phyloP scores from a whole-genome alignment of 768 basidiomycete genomes.

The Hygrocybe punicea region DNA sequence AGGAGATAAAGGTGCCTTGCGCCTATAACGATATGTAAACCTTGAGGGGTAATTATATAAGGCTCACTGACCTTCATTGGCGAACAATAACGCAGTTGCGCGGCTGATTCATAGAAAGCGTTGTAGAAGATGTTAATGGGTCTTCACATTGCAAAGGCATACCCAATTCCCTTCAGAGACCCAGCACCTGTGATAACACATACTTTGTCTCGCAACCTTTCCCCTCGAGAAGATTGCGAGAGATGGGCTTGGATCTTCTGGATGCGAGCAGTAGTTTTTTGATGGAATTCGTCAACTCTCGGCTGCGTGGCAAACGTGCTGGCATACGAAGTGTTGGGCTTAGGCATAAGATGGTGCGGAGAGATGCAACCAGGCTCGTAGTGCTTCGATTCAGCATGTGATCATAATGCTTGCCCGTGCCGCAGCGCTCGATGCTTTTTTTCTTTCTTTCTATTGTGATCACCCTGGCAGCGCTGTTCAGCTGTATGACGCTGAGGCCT shows the following conservation, averaged over 20 bases:
- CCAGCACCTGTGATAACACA: conserved; percentile 87
- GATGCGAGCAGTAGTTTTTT: conserved; percentile 62
- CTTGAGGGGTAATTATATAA: neutral
- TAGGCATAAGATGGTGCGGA: conserved; percentile 25
- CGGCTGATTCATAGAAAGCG: conserved; percentile 37
- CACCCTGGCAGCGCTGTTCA: no score
- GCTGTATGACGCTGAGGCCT: no score
- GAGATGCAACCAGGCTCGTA: no score
- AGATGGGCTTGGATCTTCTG: conserved; percentile 69
- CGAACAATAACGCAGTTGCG: conserved; percentile 67
- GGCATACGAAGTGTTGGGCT: conserved; percentile 24
- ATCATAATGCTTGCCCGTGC: no score
- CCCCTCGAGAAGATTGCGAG: conserved; percentile 46
- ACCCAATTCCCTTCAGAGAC: conserved; percentile 88
- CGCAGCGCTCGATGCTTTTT: no score
- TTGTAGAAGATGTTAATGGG: neutral
- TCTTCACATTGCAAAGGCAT: conserved; percentile 19
- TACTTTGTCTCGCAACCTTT: conserved; percentile 70
- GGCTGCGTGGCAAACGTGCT: conserved; percentile 29
- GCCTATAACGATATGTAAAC: conserved; percentile 41
- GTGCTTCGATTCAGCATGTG: no score
- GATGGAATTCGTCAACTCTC: conserved; percentile 50
- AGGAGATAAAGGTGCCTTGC: conserved; percentile 65
- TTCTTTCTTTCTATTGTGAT: no score
- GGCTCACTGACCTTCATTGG: conserved; percentile 63